phyloP scores from a whole-genome alignment of 129 eudicot species.

The Flaveria brownii region DNA sequence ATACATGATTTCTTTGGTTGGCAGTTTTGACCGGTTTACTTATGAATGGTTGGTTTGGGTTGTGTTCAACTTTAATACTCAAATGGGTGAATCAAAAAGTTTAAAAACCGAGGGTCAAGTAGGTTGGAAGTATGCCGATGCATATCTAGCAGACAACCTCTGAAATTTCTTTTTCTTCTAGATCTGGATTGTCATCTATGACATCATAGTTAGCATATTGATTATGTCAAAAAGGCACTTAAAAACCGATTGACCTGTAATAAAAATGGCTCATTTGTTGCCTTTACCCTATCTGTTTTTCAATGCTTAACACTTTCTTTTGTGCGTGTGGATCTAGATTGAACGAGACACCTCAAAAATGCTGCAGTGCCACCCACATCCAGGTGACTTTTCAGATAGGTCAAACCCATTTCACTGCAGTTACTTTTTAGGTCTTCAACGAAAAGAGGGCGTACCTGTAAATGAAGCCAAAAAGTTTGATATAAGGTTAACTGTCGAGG shows the following conservation, averaged over 20 bases:
- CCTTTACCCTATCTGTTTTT: neutral
- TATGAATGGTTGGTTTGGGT: neutral
- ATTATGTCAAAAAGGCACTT: neutral
- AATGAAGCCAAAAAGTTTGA: slow-evolving; percentile 76
- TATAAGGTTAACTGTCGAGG: slow-evolving; percentile 87
- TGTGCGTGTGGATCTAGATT: slow-evolving; percentile 43
- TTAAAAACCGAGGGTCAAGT: neutral
- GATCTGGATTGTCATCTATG: neutral
- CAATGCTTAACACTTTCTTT: slow-evolving; percentile 1
- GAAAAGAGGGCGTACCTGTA: slow-evolving; percentile 65
- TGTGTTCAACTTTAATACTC: neutral
- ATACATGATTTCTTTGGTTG: too few relatives aligned
- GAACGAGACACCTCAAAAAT: slow-evolving; percentile 79
- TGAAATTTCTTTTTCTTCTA: neutral
- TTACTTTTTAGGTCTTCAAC: slow-evolving; percentile 85
- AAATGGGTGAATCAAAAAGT: neutral
- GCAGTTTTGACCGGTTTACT: neutral
- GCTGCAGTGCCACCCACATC: slow-evolving; percentile 96
- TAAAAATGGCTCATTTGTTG: neutral
- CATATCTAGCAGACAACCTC: neutral
- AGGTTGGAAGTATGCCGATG: neutral
- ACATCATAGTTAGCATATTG: neutral
- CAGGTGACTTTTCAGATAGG: slow-evolving; percentile 75
- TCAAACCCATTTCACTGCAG: slow-evolving; percentile 62
- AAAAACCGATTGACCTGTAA: neutral